Evolutionary conservation across 495 filamentous ascomycete species (phyloP).

Genomic region (Aspergillus homomorphus): DNA sequence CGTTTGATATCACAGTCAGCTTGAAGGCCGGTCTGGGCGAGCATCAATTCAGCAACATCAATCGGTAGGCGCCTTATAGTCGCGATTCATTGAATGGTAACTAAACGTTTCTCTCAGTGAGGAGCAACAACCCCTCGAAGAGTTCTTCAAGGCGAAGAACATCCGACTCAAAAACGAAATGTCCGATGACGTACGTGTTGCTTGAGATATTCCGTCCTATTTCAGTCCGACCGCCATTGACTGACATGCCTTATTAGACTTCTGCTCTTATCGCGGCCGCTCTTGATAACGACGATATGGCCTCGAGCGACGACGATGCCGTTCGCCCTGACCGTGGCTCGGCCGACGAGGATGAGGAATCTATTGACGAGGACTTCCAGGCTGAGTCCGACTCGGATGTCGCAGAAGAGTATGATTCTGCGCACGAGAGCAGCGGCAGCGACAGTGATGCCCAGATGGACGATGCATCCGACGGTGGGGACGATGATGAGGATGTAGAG

Average conservation of each 20-base stretch:
- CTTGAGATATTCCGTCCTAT: neutral
- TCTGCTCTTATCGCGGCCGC: conserved; percentile 74
- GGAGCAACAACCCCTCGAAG: conserved; percentile 90
- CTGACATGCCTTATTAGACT: conserved; percentile 17
- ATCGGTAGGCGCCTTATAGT: conserved; percentile 55
- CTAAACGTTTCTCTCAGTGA: conserved; percentile 54
- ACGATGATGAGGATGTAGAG: conserved; percentile 46
- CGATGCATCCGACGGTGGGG: conserved; percentile 53
- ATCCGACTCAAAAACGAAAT: conserved; percentile 98
- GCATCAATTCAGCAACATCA: conserved; percentile 98
- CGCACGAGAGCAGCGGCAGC: conserved; percentile 78
- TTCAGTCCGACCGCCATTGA: neutral
- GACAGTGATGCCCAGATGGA: conserved; percentile 64
- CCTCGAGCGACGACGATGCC: conserved; percentile 77
- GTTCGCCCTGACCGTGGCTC: conserved; percentile 75
- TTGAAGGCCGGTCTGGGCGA: conserved; percentile 76
- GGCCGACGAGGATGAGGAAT: conserved; percentile 94
- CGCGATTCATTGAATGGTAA: neutral
- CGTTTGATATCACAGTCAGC: conserved; percentile 92
- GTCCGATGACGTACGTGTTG: conserved; percentile 57
- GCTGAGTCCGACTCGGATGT: conserved; percentile 89
- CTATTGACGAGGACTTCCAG: conserved; percentile 92
- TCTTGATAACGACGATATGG: conserved; percentile 71
- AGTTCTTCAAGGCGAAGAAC: conserved; percentile 91
- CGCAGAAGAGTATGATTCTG: conserved; percentile 92